Evolutionary conservation across 306 rosid species (phyloP).

Genomic region (Glycine soja): DNA sequence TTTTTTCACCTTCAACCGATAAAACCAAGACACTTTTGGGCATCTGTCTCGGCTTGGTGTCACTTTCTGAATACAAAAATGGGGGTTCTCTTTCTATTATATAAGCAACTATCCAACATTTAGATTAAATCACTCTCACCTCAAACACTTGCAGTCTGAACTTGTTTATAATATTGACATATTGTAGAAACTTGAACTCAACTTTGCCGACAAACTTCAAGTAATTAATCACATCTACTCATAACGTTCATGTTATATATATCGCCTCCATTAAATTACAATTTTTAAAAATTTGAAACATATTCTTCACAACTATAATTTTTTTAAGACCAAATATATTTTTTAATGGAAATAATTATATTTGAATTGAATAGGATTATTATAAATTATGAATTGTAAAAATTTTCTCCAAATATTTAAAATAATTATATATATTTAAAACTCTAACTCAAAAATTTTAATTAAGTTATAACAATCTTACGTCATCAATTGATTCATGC

Average conservation of each 20-base stretch:
- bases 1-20: constrained; percentile 17
- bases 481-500: too few relatives aligned
- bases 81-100: constrained; percentile 4
- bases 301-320: too few relatives aligned
- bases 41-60: constrained; percentile 40
- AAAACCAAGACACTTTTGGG: constrained; percentile 45
- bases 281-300: too few relatives aligned
- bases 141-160: constrained; percentile 39
- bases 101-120: constrained; percentile 44
- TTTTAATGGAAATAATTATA: too few relatives aligned
- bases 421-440: too few relatives aligned
- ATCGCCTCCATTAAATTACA: neutral
- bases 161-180: constrained; percentile 24
- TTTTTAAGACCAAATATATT: too few relatives aligned
- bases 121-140: constrained; percentile 49
- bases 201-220: constrained; percentile 50
- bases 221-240: constrained; percentile 24
- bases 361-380: too few relatives aligned
- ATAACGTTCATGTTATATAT: constrained; percentile 13
- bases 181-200: constrained; percentile 44
- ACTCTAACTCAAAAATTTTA: too few relatives aligned
- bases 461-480: too few relatives aligned
- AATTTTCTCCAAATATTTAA: too few relatives aligned
- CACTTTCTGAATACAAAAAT: constrained; percentile 43
- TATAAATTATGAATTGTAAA: too few relatives aligned